Conservation (phyloP, 495 filamentous ascomycete species). For the Penicillium diatomitis region DNA sequence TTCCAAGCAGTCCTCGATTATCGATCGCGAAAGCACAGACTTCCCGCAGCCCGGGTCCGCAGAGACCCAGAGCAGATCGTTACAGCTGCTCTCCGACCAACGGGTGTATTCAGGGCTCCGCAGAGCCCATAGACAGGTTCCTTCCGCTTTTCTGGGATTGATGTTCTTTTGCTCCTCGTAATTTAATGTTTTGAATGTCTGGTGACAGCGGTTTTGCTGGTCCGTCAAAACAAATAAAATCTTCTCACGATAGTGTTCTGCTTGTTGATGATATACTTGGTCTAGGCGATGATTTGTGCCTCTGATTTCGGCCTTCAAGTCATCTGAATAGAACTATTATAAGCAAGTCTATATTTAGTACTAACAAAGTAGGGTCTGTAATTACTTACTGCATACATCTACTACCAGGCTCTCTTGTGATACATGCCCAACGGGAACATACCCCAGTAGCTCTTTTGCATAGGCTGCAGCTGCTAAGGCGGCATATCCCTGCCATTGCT, state of each 20-base stretch:
- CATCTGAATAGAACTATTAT: too few species aligned
- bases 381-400: constrained; percentile 1
- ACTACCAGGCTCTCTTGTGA: not conserved
- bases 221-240: constrained; percentile 6
- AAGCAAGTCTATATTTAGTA: too few species aligned
- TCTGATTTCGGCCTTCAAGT: constrained; percentile 10
- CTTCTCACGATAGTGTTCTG: constrained; percentile 8
- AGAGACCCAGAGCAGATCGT: constrained; percentile 35
- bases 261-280: constrained; percentile 10
- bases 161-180: constrained; percentile 22
- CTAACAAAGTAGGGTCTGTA: too few species aligned
- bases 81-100: constrained; percentile 16
- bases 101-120: constrained; percentile 19
- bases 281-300: constrained; percentile 22
- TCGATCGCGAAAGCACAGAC: constrained; percentile 30
- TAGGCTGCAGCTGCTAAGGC: constrained; percentile 23
- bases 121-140: constrained; percentile 21
- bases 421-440: not conserved
- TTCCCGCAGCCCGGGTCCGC: constrained; percentile 39
- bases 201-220: constrained; percentile 17
- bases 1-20: constrained; percentile 21
- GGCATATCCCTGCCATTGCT: constrained; percentile 24
- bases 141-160: constrained; percentile 15
- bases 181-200: constrained; percentile 16
- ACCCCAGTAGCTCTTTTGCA: constrained; percentile 8